Percentiles rank a stretch among this genome's conserved stretches.
These are phyloP conservation scores for Brachypodium distachyon DNA, from an alignment of 202 grass and related monocot species.

Conservation along the genomic window DNA sequence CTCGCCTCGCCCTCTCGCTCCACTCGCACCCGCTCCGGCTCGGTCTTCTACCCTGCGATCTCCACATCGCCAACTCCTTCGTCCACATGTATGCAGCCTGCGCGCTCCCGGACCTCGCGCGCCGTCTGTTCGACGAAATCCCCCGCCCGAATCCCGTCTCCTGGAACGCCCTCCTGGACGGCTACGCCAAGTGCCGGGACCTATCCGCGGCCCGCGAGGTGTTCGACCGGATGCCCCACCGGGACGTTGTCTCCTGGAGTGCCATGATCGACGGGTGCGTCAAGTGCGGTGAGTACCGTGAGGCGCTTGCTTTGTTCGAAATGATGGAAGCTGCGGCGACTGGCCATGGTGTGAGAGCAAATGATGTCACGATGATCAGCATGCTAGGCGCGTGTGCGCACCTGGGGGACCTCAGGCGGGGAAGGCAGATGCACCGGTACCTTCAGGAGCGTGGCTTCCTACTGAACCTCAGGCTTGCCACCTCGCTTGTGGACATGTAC, in stretches of 20 bases:
- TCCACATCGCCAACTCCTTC: constrained; percentile 34
- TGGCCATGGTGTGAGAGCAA: not conserved
- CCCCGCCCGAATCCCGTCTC: constrained; percentile 31
- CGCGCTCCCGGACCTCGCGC: constrained; percentile 20
- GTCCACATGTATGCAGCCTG: constrained; percentile 42
- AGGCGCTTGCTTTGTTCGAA: not conserved
- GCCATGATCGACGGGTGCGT: not conserved
- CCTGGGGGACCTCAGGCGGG: not conserved
- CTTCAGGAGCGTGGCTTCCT: constrained; percentile 7
- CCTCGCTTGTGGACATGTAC: constrained; percentile 57
- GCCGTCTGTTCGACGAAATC: constrained; percentile 21
- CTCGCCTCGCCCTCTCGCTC: constrained; percentile 26
- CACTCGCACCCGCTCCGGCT: constrained; percentile 37
- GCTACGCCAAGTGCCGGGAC: constrained; percentile 52
- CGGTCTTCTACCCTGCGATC: constrained; percentile 35
- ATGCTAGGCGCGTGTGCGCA: not conserved
- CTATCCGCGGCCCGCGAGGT: constrained; percentile 7
- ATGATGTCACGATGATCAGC: not conserved
- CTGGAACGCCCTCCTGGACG: constrained; percentile 53
- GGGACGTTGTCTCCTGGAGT: not conserved
- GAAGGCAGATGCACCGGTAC: not conserved
- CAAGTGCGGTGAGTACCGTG: constrained; percentile 1
- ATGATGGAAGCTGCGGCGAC: not conserved
- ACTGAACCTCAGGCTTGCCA: constrained; percentile 32
- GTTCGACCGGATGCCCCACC: constrained; percentile 1